phyloP scores from a whole-genome alignment of 192 early-diverging fungal genomes.

The Umbelopsis ramanniana region DNA sequence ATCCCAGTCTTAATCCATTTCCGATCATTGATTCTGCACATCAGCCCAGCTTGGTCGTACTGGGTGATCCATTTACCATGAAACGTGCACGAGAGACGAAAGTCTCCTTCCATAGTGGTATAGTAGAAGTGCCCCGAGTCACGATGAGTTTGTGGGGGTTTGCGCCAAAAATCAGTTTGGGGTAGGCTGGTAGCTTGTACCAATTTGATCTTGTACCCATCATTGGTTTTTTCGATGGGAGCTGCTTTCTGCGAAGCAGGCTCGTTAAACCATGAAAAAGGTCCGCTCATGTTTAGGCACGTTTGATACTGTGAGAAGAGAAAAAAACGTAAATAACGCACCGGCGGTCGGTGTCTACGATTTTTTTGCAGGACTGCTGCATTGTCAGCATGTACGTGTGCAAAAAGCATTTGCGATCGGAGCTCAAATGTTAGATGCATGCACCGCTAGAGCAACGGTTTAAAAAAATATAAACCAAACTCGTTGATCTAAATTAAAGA shows the following conservation, averaged over 20 bases:
- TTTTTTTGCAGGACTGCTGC: too few relatives aligned
- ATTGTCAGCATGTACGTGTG: neutral
- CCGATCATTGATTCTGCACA: neutral
- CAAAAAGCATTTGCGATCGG: neutral
- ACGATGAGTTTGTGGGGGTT: conserved; percentile 3
- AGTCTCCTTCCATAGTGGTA: neutral
- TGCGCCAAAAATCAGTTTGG: conserved; percentile 9
- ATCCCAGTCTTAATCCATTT: conserved; percentile 9
- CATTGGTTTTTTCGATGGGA: neutral
- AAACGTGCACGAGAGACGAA: neutral
- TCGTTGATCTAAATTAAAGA: too few relatives aligned
- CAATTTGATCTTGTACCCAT: neutral
- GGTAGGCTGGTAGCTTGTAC: neutral
- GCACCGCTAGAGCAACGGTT: too few relatives aligned
- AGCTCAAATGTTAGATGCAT: neutral
- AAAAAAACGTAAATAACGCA: neutral
- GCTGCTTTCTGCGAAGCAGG: neutral
- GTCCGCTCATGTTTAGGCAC: neutral
- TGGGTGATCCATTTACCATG: neutral
- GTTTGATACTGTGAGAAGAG: neutral
- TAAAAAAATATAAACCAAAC: neutral
- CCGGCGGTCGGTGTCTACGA: too few relatives aligned
- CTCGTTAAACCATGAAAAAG: conserved; percentile 8
- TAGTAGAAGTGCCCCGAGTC: conserved; percentile 9
- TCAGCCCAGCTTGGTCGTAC: conserved; percentile 14